Percentiles rank a stretch among this genome's conserved stretches.
phyloP scores from a whole-genome alignment of 192 early-diverging fungal genomes.

The Coemansia furcata region DNA sequence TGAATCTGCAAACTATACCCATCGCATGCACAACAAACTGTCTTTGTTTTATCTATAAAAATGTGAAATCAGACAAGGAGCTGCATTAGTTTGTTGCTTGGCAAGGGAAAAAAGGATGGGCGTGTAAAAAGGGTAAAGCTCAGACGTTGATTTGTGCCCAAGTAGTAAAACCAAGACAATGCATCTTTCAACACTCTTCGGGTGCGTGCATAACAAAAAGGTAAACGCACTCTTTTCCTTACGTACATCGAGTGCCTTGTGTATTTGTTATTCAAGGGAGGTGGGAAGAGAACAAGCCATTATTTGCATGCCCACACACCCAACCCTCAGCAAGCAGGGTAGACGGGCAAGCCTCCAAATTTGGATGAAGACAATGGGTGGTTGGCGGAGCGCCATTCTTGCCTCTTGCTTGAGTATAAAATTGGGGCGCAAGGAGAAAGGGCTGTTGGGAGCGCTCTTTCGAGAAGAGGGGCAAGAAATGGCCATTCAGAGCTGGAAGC shows the following conservation, averaged over 20 bases:
- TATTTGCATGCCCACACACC: not conserved
- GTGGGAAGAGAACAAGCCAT: not conserved
- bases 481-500: not conserved
- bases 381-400: not conserved
- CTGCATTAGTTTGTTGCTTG: not conserved
- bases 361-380: not conserved
- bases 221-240: conserved; percentile 1
- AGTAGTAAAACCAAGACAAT: not conserved
- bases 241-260: not conserved
- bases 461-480: not conserved
- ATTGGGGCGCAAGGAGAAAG: not conserved
- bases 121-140: not conserved
- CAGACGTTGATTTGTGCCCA: not conserved
- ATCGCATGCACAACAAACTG: not conserved
- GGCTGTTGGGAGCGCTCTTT: not conserved
- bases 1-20: conserved; percentile 5
- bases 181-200: not conserved
- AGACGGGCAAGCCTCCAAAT: not conserved
- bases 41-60: not conserved
- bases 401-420: not conserved
- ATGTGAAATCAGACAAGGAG: not conserved
- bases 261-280: not conserved
- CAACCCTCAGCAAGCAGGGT: not conserved
- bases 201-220: not conserved
- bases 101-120: not conserved